These are phyloP conservation scores for Hypoxylon sp. DNA, from an alignment of 2,329 filamentous ascomycete species.

Conservation along the genomic window DNA sequence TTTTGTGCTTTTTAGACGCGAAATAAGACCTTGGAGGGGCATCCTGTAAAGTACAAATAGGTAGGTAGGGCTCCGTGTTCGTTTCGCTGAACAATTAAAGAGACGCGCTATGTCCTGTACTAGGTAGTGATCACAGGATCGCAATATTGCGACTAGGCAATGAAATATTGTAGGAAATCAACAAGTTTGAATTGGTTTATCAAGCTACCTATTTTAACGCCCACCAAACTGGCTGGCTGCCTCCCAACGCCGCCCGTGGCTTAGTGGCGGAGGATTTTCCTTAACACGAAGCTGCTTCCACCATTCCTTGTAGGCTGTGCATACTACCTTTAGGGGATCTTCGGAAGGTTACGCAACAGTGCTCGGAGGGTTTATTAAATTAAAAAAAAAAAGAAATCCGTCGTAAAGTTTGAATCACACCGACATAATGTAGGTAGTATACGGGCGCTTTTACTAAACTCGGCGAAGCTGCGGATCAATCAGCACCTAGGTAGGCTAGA, in stretches of 20 bases:
- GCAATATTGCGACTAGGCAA: neutral
- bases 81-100: neutral
- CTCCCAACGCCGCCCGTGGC: conserved; percentile 12
- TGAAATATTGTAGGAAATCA: neutral
- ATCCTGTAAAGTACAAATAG: conserved; percentile 4
- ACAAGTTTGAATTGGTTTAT: neutral
- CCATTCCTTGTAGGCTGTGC: neutral
- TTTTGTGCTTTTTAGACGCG: conserved; percentile 22
- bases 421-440: neutral
- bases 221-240: conserved; percentile 12
- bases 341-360: neutral
- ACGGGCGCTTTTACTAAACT: neutral
- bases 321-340: neutral
- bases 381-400: neutral
- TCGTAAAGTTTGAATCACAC: neutral
- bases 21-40: conserved; percentile 20
- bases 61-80: neutral
- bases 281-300: neutral
- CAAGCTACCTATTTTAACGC: neutral
- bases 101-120: neutral
- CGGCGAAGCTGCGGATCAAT: neutral
- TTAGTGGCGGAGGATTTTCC: conserved; percentile 4
- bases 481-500: too few relatives aligned
- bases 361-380: neutral
- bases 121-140: neutral